A percentile compares a stretch with the other conserved stretches of the same genome.
phyloP scores from a whole-genome alignment of 2,329 filamentous ascomycete species.

The Colletotrichum shisoi region DNA sequence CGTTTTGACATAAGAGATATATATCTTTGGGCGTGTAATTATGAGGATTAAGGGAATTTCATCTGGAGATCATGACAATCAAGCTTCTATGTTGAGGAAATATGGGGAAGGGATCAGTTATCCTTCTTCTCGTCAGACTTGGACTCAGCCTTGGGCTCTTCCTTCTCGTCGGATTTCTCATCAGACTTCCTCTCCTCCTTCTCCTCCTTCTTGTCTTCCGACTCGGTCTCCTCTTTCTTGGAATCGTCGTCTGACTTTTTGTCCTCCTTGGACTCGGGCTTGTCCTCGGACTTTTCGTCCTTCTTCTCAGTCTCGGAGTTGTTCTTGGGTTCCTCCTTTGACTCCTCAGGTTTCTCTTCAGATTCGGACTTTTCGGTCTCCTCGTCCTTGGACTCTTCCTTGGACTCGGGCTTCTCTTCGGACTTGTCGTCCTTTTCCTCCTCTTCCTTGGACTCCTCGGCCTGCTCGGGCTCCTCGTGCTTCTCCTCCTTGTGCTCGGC shows the following conservation, averaged over 20 bases:
- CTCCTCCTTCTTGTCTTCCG: slow-evolving; percentile 43
- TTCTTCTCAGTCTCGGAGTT: slow-evolving; percentile 36
- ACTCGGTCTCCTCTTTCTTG: slow-evolving; percentile 39
- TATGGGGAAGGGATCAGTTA: neutral
- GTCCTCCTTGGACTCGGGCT: slow-evolving; percentile 41
- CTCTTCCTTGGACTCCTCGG: slow-evolving; percentile 40
- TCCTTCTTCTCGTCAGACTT: slow-evolving; percentile 28
- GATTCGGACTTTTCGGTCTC: slow-evolving; percentile 35
- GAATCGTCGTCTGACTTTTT: slow-evolving; percentile 13
- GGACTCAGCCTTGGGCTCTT: slow-evolving; percentile 39
- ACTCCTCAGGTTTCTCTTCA: slow-evolving; percentile 38
- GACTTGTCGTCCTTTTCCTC: slow-evolving; percentile 30
- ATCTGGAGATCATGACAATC: slow-evolving; percentile 40
- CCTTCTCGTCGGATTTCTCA: slow-evolving; percentile 2
- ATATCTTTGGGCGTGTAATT: neutral
- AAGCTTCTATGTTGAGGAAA: neutral
- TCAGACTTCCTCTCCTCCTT: slow-evolving; percentile 44
- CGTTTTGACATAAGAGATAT: neutral
- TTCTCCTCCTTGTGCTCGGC: slow-evolving; percentile 22
- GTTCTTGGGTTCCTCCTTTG: slow-evolving; percentile 26
- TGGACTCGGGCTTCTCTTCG: slow-evolving; percentile 29
- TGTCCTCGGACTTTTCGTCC: slow-evolving; percentile 39
- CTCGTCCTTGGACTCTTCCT: slow-evolving; percentile 33
- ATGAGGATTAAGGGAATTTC: slow-evolving; percentile 7
- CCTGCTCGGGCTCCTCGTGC: neutral